phyloP scores from a whole-genome alignment of 1,284 basidiomycete species.

The Naganishia sp. region DNA sequence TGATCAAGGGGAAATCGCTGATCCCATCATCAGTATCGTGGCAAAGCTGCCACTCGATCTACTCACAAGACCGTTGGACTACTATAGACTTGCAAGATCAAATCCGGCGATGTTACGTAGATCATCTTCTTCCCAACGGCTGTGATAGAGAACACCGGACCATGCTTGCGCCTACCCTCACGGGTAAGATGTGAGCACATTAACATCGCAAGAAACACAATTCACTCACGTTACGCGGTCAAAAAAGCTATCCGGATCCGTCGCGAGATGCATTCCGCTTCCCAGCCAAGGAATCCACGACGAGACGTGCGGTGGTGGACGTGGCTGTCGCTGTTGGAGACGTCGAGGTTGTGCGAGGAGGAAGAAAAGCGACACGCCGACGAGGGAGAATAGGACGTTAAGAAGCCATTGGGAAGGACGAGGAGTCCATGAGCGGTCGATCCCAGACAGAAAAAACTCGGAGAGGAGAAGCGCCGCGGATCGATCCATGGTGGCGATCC shows the following conservation, averaged over 20 bases:
- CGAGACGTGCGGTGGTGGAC: slow-evolving; percentile 19
- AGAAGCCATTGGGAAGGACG: too few species aligned
- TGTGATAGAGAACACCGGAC: slow-evolving; percentile 10
- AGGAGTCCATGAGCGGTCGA: too few species aligned
- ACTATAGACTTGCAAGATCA: slow-evolving; percentile 14
- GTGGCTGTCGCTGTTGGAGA: background rate
- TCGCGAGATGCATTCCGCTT: slow-evolving; percentile 14
- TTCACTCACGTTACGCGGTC: background rate
- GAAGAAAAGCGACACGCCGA: background rate
- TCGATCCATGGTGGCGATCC: too few species aligned
- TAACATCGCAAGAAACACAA: background rate
- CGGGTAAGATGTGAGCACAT: background rate
- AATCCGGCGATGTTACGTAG: slow-evolving; percentile 4
- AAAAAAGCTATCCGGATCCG: slow-evolving; percentile 20
- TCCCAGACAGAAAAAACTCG: too few species aligned
- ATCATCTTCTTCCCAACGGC: slow-evolving; percentile 21
- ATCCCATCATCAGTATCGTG: background rate
- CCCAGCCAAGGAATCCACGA: slow-evolving; percentile 29
- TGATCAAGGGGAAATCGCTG: slow-evolving; percentile 8
- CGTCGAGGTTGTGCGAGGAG: background rate
- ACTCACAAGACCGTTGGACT: slow-evolving; percentile 18
- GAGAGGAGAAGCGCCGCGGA: too few species aligned
- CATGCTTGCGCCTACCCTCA: slow-evolving; percentile 9
- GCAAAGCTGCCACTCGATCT: background rate
- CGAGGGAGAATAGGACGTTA: background rate